Evolutionary conservation across 139 green algal genomes (phyloP), one percentile per base, ranked within the genome.

Genomic region (Chlorella vulgaris): DNA sequence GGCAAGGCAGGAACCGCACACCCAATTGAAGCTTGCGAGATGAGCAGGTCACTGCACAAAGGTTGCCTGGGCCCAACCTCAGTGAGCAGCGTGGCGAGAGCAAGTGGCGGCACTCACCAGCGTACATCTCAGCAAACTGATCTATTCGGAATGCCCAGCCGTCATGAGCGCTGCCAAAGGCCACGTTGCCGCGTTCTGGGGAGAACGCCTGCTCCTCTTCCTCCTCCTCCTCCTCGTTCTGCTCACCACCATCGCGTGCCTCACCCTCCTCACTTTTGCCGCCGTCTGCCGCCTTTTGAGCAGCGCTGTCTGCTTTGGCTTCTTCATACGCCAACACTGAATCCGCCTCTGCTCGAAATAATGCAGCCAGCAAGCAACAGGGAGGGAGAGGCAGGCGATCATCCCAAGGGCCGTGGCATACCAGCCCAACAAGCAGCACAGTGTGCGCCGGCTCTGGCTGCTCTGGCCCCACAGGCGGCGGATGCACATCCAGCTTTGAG

Each of bases 111-210:
- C 55, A 18, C 76, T 74, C 67, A 61, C 61, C 63, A 2, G 94
- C 93, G 78, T 98, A 98, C 90, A 98, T 91, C 29, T 87, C 90
- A 0, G 95, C 97, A 91, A 99, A 98, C 81, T 97, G 90, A 51
- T 85, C 74, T 33, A 93, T 76, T 4, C 78, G 74, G 86, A 99
- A 99, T 3, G 90, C 96, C 96, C 96, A 99, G 61, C 97, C 97
- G 78, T 99, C 97, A 51, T 91, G 83, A 13, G 97, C 97, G 70
- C 82, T 93, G 2, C 89, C 96, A 89, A 99, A 99, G 0, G 88
- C 95, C 1, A 99, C 97, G 84, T 98, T 99, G 76, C 97, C 95
- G 55, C 92, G 90, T 18, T 89, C 86, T 0, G 94, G 93, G 29
- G 76, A 82, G 69, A 97, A 96, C 3, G 74, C 76, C 61, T 96